Percentiles rank a stretch among this genome's conserved stretches.
Evolutionary conservation across 73 alveolate species (phyloP).

Genomic region (Tetrahymena malaccensis): DNA sequence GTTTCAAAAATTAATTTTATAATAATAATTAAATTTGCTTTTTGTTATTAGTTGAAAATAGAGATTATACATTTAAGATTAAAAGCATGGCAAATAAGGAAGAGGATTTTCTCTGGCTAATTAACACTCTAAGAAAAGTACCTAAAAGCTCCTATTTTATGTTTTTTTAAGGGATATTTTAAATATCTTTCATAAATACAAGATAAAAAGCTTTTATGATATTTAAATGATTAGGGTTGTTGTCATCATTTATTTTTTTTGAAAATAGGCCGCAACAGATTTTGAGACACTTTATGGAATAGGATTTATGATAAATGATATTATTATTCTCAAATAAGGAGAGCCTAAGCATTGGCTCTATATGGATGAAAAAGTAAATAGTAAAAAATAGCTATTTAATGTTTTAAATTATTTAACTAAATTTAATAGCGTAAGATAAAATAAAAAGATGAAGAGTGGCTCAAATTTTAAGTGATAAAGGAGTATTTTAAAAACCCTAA

Average conservation of each 20-base stretch:
- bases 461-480: not conserved
- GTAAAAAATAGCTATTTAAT: not conserved
- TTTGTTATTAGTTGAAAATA: not conserved
- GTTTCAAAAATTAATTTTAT: not conserved
- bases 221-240: not conserved
- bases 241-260: not conserved
- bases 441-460: not conserved
- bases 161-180: not conserved
- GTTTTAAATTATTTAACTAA: not conserved
- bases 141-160: not conserved
- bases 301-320: not conserved
- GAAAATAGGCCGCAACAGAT: not conserved
- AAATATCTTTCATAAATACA: not conserved
- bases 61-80: not conserved
- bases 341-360: not conserved
- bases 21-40: not conserved
- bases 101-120: not conserved
- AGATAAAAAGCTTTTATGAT: not conserved
- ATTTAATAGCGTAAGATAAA: not conserved
- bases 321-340: not conserved
- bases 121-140: not conserved
- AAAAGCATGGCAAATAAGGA: not conserved
- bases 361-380: not conserved
- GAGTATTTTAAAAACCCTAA: not conserved
- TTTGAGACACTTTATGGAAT: not conserved